Evolutionary conservation across 2,329 filamentous ascomycete species (phyloP), one percentile per base, ranked within the genome.

Genomic region (Aureobasidium pullulans): DNA sequence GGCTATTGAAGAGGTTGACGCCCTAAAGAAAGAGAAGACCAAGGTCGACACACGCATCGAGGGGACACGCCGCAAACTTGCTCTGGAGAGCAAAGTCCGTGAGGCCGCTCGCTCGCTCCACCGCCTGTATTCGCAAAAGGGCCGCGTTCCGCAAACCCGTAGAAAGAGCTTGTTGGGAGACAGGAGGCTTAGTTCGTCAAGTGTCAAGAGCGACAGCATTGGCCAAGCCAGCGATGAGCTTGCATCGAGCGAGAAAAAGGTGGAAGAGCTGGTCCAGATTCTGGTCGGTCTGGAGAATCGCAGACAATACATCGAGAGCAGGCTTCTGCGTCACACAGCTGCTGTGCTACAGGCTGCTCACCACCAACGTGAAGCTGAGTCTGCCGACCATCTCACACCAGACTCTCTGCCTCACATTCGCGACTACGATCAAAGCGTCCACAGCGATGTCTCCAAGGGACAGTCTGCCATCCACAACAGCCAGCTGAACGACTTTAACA

Each of bases 341-440:
- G 93, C 90, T 46, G 89, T 99, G 40, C 77, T 99, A 57, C 91
- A 96, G 70, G 82, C 96, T 72, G 95, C 92, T 8, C 92, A 97
- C 73, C 88, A 87, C 66, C 84, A 83, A 0, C 79, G 52, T 7
- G 49, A 60, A 31, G 36, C 57, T 9, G 57, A 59, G 1, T 23
- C 37, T 4, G 37, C 43, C 37, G 28, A 52, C 19, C 31, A 36
- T 13, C 48, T 31, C 4, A 5, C 37, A 8, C 19, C 54, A 13
- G 57, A 53, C 32, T 31, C 39, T 29, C 44, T 59, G 46, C 56
- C 56, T 43, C 43, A 57, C 34, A 59, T 57, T 13, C 53, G 59
- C 15, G 59, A 59, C 43, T 62, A 60, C 46, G 62, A 62, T 31
- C 60, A 63, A 37, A 59, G 58, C 32, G 57, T 62, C 23, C 57